Evolutionary conservation across 345 rosid species (phyloP), one percentile per base, ranked within the genome.

Genomic region (Eucalyptus erythrocorys): DNA sequence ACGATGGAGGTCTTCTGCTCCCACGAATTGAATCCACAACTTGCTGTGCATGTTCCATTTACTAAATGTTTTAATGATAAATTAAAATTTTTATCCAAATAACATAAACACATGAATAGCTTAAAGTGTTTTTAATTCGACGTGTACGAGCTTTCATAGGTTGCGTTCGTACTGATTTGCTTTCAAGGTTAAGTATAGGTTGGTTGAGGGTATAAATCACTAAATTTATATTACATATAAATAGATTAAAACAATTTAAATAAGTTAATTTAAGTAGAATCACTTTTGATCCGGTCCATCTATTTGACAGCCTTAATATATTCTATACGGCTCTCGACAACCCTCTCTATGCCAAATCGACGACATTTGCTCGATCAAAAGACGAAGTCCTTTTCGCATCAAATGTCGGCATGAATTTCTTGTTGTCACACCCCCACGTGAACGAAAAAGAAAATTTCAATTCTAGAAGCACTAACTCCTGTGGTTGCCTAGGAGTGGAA

Each of bases 131-230:
- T 16, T 14, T 64, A n/a, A n/a, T n/a, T 64, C 0, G 10, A 32
- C n/a, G 3, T 7, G 10, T 64, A 64, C 5, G 37, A n/a, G 1
- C n/a, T 30, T 14, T 64, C 76, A n/a, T 7, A 6, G 37, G 37
- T 64, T n/a, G 10, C 2, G 7, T 64, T n/a, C 1, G 0, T 64
- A 64, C 14, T 1, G 37, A 64, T 13, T 19, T 64, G 37, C 14
- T 7, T 64, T 64, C 16, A 32, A 4, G 37, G 37, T 64, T 1
- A 1, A 10, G 0, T 57, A 57, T 10, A 26, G 1, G 0, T 57
- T 10, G 6, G 10, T 1, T 50, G 1, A 7, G 1, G 27, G 8
- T 13, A 61, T 13, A 1, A 0, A 13, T 13, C 19, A 6, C 3
- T 61, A 30, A 30, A 13, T 61, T 61, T 30, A 4, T 61, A 61